Evolutionary conservation across 768 basidiomycete genomes (phyloP).

Genomic region (Austroboletus eburneus): DNA sequence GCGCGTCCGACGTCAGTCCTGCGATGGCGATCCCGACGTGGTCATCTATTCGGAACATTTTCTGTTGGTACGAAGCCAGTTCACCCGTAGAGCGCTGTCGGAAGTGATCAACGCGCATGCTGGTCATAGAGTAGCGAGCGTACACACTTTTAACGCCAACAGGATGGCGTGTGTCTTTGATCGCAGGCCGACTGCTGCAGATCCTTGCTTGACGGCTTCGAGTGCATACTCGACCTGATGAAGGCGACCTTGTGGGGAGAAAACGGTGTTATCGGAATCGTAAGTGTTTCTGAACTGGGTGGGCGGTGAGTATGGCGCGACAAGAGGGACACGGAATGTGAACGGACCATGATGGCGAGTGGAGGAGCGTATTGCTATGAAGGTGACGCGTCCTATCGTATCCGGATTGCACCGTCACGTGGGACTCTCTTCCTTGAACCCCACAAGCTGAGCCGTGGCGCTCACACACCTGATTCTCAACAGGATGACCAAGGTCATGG

Average conservation of each 20-base stretch:
- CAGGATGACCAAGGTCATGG: no score
- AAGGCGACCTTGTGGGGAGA: conserved; percentile 93
- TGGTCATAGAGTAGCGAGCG: neutral
- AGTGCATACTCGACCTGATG: conserved; percentile 99
- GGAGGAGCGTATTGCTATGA: conserved; percentile 6
- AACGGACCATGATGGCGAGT: conserved; percentile 30
- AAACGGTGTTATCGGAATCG: conserved; percentile 98
- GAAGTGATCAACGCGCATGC: conserved; percentile 4
- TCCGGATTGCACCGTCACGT: conserved; percentile 23
- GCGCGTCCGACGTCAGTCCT: conserved; percentile 96
- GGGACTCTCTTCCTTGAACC: no score
- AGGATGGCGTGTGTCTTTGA: conserved; percentile 94
- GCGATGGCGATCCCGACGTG: conserved; percentile 99
- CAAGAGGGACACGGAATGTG: neutral
- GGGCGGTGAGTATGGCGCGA: conserved; percentile 3
- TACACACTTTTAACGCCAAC: conserved; percentile 82
- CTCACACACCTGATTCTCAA: no score
- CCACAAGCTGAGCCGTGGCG: no score
- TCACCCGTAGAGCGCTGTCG: conserved; percentile 94
- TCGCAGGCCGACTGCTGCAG: conserved; percentile 94
- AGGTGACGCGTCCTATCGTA: conserved; percentile 34
- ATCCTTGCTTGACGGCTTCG: conserved; percentile 99
- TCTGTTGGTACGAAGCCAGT: conserved; percentile 98
- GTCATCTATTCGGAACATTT: conserved; percentile 99
- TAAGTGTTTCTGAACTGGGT: conserved; percentile 90